Percentiles rank a stretch among this genome's conserved stretches.
These are phyloP conservation scores for Lyophyllum shimeji DNA, from an alignment of 768 basidiomycete genomes.

Conservation along the genomic window DNA sequence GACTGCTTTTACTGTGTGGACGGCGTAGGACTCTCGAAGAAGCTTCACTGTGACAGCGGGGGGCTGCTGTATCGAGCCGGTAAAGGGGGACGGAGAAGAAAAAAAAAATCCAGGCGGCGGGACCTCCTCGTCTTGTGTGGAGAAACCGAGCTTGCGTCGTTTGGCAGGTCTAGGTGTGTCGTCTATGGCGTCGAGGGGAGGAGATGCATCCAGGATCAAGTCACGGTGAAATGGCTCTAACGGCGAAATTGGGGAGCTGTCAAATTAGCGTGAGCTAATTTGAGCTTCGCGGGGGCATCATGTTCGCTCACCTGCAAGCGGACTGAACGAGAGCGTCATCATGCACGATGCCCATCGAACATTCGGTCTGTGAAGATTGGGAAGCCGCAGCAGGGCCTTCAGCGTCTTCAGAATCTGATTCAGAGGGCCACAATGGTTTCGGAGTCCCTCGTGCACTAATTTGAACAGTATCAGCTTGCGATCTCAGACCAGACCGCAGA, in stretches of 20 bases:
- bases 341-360: not conserved
- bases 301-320: not conserved
- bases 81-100: constrained; percentile 8
- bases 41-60: constrained; percentile 3
- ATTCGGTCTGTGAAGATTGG: not conserved
- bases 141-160: constrained; percentile 1
- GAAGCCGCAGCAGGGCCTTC: too few species aligned
- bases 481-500: not conserved
- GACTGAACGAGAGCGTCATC: not conserved
- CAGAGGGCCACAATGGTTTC: constrained; percentile 2
- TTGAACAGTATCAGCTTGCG: not conserved
- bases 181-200: not conserved
- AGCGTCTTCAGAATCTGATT: not conserved
- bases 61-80: not conserved
- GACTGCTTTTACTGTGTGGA: constrained; percentile 21
- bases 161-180: not conserved
- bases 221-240: not conserved
- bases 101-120: not conserved
- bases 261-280: not conserved
- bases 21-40: constrained; percentile 27
- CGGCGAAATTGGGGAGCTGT: not conserved
- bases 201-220: not conserved
- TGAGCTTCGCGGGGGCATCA: not conserved
- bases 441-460: not conserved
- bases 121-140: not conserved